These are phyloP conservation scores for Quercus wislizeni DNA, from an alignment of 306 rosid species.

Conservation along the genomic window DNA sequence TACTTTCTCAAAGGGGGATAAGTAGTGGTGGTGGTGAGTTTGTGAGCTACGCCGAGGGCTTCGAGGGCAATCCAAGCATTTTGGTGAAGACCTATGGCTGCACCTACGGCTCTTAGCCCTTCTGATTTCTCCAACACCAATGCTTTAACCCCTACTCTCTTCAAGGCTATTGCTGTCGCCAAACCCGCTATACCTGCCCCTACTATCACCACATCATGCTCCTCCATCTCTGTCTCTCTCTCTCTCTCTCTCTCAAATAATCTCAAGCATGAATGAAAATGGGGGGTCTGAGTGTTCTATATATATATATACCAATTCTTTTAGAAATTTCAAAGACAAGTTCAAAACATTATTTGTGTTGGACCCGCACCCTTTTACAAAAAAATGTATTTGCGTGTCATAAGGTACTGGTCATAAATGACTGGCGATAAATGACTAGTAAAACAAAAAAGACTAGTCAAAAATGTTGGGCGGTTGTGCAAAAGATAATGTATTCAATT, in stretches of 20 bases:
- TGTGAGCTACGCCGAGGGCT: conserved; percentile 5
- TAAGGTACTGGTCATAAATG: too few relatives aligned
- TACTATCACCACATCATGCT: not conserved
- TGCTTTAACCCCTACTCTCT: conserved; percentile 10
- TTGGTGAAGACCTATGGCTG: conserved; percentile 1
- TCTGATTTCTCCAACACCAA: conserved; percentile 14
- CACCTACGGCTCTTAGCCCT: not conserved
- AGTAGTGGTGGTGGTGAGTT: not conserved
- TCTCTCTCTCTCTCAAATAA: too few relatives aligned
- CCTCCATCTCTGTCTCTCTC: not conserved
- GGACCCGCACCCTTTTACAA: not conserved
- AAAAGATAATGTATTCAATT: too few relatives aligned
- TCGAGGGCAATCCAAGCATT: conserved; percentile 22
- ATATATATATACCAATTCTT: not conserved
- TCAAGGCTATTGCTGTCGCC: conserved; percentile 17
- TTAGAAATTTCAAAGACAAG: too few relatives aligned
- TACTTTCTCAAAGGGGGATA: conserved; percentile 1
- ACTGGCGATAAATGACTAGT: too few relatives aligned
- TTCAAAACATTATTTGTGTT: not conserved
- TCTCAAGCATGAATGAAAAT: not conserved
- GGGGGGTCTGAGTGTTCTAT: not conserved
- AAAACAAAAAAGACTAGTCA: too few relatives aligned
- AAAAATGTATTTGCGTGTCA: too few relatives aligned
- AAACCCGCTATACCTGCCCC: conserved; percentile 14
- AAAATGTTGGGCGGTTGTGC: too few relatives aligned